Evolutionary conservation across 768 basidiomycete genomes (phyloP).

Genomic region (Trametes cingulata): DNA sequence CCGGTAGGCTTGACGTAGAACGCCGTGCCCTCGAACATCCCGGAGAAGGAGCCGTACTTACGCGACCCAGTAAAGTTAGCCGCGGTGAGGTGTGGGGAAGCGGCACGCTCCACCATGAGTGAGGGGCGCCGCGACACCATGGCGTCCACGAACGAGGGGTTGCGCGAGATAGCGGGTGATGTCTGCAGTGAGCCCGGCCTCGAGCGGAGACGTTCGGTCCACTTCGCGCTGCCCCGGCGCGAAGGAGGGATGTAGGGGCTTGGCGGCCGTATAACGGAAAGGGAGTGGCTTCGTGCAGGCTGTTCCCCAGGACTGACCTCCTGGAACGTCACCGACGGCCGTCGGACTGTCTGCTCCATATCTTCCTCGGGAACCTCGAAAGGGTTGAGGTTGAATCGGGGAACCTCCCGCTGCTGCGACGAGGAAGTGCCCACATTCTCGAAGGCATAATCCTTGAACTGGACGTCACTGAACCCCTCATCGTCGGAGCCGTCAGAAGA

Average conservation of each 20-base stretch:
- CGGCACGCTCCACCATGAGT: not conserved
- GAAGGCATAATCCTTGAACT: not conserved
- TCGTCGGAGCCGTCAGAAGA: not conserved
- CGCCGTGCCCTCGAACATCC: not conserved
- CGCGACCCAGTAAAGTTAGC: not conserved
- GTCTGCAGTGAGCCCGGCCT: not conserved
- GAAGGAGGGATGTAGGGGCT: not conserved
- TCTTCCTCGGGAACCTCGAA: not conserved
- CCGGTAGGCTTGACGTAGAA: constrained; percentile 7
- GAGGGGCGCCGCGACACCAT: not conserved
- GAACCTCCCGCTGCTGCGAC: not conserved
- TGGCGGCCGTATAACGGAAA: not conserved
- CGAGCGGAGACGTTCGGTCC: constrained; percentile 3
- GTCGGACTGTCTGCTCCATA: not conserved
- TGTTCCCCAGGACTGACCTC: not conserved
- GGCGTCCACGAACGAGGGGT: not conserved
- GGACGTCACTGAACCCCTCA: not conserved
- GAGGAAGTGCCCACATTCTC: not conserved
- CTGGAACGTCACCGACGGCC: not conserved
- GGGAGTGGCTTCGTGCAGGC: not conserved
- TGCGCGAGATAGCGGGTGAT: not conserved
- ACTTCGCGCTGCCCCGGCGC: constrained; percentile 4
- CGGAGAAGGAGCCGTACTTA: not conserved
- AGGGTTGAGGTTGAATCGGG: not conserved
- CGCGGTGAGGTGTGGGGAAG: not conserved